These are phyloP conservation scores for Podospora appendiculata DNA, from an alignment of 495 filamentous ascomycete genomes.

Conservation along the genomic window DNA sequence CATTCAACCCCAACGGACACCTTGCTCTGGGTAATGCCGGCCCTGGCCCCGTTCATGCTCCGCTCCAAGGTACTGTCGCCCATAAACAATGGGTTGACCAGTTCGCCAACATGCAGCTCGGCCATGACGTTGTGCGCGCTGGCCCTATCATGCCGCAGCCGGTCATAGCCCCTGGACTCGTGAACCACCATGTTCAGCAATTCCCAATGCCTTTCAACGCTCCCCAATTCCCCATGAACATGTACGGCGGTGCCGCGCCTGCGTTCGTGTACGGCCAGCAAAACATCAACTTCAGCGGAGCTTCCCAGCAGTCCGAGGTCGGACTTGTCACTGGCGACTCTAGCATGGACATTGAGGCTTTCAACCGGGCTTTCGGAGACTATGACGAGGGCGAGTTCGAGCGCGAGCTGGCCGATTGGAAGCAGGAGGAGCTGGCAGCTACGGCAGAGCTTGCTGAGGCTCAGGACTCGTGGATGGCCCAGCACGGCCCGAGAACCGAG, in stretches of 20 bases:
- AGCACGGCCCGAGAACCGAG: slow-evolving; percentile 19
- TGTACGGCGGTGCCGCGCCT: neutral
- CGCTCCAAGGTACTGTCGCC: neutral
- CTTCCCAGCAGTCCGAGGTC: too few species aligned
- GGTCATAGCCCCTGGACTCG: neutral
- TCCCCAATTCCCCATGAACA: neutral
- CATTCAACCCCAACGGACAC: neutral
- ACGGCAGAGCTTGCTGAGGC: slow-evolving; percentile 12
- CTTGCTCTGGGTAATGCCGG: too few species aligned
- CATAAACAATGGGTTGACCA: slow-evolving; percentile 19
- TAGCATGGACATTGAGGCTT: slow-evolving; percentile 18
- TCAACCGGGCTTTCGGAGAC: slow-evolving; percentile 20
- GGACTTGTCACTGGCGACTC: neutral
- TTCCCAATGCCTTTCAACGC: neutral
- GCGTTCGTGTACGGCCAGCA: neutral
- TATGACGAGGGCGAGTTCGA: slow-evolving; percentile 14
- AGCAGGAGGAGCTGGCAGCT: slow-evolving; percentile 5
- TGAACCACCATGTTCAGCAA: neutral
- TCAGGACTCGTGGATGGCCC: slow-evolving; percentile 22
- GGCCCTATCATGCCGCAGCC: neutral
- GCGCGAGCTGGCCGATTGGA: slow-evolving; percentile 14
- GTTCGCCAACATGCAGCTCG: slow-evolving; percentile 19
- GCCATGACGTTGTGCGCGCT: neutral
- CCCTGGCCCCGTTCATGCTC: neutral
- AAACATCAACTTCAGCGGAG: too few species aligned